phyloP scores from a whole-genome alignment of 192 early-diverging fungal species.

The Podila horticola region DNA sequence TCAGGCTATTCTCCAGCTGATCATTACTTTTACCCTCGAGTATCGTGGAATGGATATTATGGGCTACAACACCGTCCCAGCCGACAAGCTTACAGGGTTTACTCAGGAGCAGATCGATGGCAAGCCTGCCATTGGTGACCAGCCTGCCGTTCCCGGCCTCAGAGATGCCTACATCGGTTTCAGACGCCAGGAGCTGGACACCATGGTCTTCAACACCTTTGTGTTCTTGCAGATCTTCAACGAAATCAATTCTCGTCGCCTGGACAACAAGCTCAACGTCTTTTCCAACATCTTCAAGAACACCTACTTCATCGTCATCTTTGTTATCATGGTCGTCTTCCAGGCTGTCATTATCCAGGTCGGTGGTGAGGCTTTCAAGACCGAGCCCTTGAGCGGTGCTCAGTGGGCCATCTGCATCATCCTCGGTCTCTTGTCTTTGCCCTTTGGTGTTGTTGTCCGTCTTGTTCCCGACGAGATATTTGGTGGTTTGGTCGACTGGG shows the following conservation, averaged over 20 bases:
- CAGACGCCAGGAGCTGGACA: slow-evolving; percentile 65
- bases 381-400: slow-evolving; percentile 64
- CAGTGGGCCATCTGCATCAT: slow-evolving; percentile 88
- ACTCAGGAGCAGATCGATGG: not conserved
- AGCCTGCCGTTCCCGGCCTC: not conserved
- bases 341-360: slow-evolving; percentile 92
- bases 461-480: slow-evolving; percentile 79
- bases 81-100: too few species aligned
- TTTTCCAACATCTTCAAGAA: slow-evolving; percentile 83
- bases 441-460: slow-evolving; percentile 84
- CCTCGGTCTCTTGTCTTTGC: slow-evolving; percentile 80
- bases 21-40: slow-evolving; percentile 75
- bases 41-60: slow-evolving; percentile 75
- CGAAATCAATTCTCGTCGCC: slow-evolving; percentile 85
- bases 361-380: slow-evolving; percentile 89
- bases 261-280: slow-evolving; percentile 84
- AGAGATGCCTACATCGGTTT: not conserved
- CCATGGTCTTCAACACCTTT: slow-evolving; percentile 92
- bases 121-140: not conserved
- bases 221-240: slow-evolving; percentile 92
- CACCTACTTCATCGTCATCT: slow-evolving; percentile 81
- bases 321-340: slow-evolving; percentile 75
- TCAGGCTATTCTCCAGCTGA: slow-evolving; percentile 88
- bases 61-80: slow-evolving; percentile 38
- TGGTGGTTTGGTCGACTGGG: slow-evolving; percentile 36